Evolutionary conservation across 495 filamentous ascomycete genomes (phyloP), one percentile per base, ranked within the genome.

Genomic region (Margaritispora aquatica): DNA sequence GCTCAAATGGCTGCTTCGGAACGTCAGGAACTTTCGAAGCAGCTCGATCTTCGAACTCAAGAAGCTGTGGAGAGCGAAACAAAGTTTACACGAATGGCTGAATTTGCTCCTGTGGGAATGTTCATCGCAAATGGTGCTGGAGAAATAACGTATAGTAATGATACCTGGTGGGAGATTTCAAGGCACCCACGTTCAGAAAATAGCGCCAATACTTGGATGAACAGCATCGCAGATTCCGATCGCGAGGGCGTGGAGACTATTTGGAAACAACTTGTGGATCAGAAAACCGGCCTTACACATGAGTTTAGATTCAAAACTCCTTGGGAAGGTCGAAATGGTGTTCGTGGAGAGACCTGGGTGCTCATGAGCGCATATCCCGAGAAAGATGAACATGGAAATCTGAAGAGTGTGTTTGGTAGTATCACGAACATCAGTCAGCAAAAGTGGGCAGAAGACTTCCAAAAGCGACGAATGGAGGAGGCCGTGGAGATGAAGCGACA

Each of bases 1-100:
- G 86, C 86, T 17, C 79, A 79, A 22, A 71, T 87, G 36, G 86
- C 86, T 13, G 82, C 83, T 9, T 71, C 83, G 36, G 84, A 89
- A 69, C 77, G 83, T 1, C 80, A 87, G 51, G 78, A 86, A 61
- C 77, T 90, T 4, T 85, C 83, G 1, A 77, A 87, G 63, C 80
- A 88, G 66, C 74, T 90, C 2, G 82, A 83, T 51, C 73, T 81
- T 10, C 75, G 83, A 50, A 88, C 86, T 1, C 81, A 85, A 66
- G 82, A 88, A 69, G 86, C 84, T 1, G 75, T 80, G 21, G 84
- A 88, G 65, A 85, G 78, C 60, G 86, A 89, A 67, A 82, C 83
- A n/a, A 82, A 80, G 54, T 89, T 89, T 66, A 87, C 85, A 2
- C 73, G 84, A 26, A 88, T 89, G 85, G 84, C 86, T 8, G 86